A percentile compares a stretch with the other conserved stretches of the same genome.
These are phyloP conservation scores for Debaryomycetaceae sp. DNA, from an alignment of 1,139 yeast species.

Conservation along the genomic window DNA sequence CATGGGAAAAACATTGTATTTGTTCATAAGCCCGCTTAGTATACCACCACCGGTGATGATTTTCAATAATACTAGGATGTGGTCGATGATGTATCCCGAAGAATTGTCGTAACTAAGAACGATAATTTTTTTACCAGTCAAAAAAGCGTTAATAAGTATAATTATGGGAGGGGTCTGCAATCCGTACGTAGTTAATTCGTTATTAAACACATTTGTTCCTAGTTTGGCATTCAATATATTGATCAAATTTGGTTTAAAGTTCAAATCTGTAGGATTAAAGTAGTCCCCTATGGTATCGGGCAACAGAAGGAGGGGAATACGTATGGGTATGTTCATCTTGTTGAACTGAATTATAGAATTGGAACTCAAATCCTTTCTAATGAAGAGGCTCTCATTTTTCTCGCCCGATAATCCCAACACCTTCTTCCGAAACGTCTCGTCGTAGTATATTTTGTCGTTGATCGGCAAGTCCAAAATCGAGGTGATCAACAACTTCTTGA, in stretches of 20 bases:
- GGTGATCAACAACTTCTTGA: slow-evolving; percentile 40
- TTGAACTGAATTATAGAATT: slow-evolving; percentile 36
- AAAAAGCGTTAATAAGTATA: slow-evolving; percentile 51
- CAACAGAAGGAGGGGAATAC: slow-evolving; percentile 38
- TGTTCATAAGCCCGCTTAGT: slow-evolving; percentile 44
- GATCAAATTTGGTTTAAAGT: slow-evolving; percentile 41
- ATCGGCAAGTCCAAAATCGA: slow-evolving; percentile 47
- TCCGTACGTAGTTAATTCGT: slow-evolving; percentile 51
- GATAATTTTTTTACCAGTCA: slow-evolving; percentile 55
- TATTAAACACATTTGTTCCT: slow-evolving; percentile 25
- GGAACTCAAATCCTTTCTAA: slow-evolving; percentile 43
- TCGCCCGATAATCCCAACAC: slow-evolving; percentile 29
- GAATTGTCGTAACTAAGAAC: slow-evolving; percentile 55
- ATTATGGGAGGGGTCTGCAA: slow-evolving; percentile 57
- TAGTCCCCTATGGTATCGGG: slow-evolving; percentile 47
- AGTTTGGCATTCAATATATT: slow-evolving; percentile 35
- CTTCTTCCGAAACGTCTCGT: slow-evolving; percentile 36
- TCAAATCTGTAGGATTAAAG: slow-evolving; percentile 44
- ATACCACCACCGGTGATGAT: slow-evolving; percentile 60
- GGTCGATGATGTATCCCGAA: slow-evolving; percentile 54
- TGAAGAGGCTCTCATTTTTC: slow-evolving; percentile 32
- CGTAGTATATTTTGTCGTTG: slow-evolving; percentile 41
- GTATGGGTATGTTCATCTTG: slow-evolving; percentile 43
- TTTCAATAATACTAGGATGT: slow-evolving; percentile 50
- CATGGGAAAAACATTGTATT: slow-evolving; percentile 56